A percentile compares a stretch with the other conserved stretches of the same genome.
phyloP scores from a whole-genome alignment of 2,329 filamentous ascomycete genomes.

The Cladosporium sp. region DNA sequence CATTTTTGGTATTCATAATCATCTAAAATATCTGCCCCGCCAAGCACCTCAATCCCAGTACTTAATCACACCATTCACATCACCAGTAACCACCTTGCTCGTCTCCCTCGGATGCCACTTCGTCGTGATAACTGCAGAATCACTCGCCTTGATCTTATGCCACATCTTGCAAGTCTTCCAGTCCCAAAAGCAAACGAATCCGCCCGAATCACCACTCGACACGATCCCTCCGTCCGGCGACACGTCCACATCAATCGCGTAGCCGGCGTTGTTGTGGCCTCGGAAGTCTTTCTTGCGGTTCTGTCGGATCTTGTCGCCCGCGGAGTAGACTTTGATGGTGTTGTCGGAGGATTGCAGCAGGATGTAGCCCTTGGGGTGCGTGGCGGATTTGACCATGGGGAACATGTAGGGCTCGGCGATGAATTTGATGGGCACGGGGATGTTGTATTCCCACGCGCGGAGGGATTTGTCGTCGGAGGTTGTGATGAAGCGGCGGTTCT shows the following conservation, averaged over 20 bases:
- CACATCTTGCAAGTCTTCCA: conserved; percentile 99
- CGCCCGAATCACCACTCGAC: conserved; percentile 78
- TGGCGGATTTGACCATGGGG: conserved; percentile 78
- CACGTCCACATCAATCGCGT: conserved; percentile 84
- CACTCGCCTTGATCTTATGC: conserved; percentile 86
- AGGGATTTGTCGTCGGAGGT: conserved; percentile 97
- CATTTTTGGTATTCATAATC: conserved; percentile 2
- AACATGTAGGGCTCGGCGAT: conserved; percentile 99
- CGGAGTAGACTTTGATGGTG: conserved; percentile 92
- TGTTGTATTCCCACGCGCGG: conserved; percentile 97
- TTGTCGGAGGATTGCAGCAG: conserved; percentile 94
- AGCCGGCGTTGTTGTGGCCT: conserved; percentile 93
- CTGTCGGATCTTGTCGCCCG: conserved; percentile 92
- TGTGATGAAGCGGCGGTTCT: conserved; percentile 92
- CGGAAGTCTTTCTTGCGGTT: conserved; percentile 96
- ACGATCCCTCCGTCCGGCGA: conserved; percentile 91
- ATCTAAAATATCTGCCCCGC: neutral
- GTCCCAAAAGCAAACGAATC: conserved; percentile 95
- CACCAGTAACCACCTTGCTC: conserved; percentile 87
- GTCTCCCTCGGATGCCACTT: conserved; percentile 98
- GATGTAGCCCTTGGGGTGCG: conserved; percentile 91
- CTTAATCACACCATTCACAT: conserved; percentile 80
- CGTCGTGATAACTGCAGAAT: conserved; percentile 76
- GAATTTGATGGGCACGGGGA: conserved; percentile 97
- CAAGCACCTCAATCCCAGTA: conserved; percentile 71